These are phyloP conservation scores for Massariosphaeria phaeospora DNA, from an alignment of 495 filamentous ascomycete genomes.

Conservation along the genomic window DNA sequence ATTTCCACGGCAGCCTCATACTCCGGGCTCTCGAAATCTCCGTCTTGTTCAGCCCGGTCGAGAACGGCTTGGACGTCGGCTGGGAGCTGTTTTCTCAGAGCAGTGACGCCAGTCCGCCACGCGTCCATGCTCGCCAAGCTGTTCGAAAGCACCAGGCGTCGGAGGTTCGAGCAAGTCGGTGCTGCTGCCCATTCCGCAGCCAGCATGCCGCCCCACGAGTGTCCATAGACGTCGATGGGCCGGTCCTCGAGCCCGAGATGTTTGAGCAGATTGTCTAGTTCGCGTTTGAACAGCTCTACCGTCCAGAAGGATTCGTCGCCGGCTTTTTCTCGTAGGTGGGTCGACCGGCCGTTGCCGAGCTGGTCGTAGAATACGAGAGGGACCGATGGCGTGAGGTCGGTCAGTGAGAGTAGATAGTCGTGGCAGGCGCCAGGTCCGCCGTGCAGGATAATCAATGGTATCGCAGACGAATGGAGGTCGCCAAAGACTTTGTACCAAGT, in stretches of 20 bases:
- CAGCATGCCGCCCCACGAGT: conserved; percentile 53
- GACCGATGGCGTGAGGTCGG: conserved; percentile 36
- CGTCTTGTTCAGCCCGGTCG: conserved; percentile 37
- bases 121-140: conserved; percentile 39
- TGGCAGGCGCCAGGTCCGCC: conserved; percentile 47
- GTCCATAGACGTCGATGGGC: conserved; percentile 44
- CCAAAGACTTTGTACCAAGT: conserved; percentile 48
- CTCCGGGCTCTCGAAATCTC: conserved; percentile 40
- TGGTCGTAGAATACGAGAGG: conserved; percentile 53
- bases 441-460: conserved; percentile 43
- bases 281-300: conserved; percentile 43
- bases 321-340: conserved; percentile 43
- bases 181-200: conserved; percentile 39
- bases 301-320: conserved; percentile 48
- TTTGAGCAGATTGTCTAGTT: conserved; percentile 48
- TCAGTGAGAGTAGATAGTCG: conserved; percentile 43
- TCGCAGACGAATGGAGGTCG: conserved; percentile 24
- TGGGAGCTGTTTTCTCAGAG: conserved; percentile 41
- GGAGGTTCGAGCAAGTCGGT: conserved; percentile 36
- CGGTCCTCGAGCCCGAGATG: conserved; percentile 38
- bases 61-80: conserved; percentile 42
- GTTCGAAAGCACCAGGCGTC: conserved; percentile 43
- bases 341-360: conserved; percentile 47
- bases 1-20: conserved; percentile 44
- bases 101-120: conserved; percentile 32